Evolutionary conservation across 139 green algal genomes (phyloP), one percentile per base, ranked within the genome.

Genomic region (Haematococcus sp.): DNA sequence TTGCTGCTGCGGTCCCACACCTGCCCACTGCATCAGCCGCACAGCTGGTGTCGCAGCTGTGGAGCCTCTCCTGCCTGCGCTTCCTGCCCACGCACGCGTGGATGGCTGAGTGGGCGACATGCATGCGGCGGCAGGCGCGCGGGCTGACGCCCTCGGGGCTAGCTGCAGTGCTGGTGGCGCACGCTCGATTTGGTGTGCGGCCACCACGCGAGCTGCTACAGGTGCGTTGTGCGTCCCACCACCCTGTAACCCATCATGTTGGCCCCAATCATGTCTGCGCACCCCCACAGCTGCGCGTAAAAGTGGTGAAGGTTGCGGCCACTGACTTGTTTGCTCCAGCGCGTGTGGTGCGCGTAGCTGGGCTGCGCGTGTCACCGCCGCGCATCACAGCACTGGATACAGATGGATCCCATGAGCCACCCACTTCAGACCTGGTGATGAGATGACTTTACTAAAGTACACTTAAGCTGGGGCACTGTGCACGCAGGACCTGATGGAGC

Each of bases 401-500:
- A n/a, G n/a, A n/a, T n/a, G n/a, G n/a, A n/a, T n/a, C n/a, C n/a
- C n/a, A n/a, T n/a, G n/a, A n/a, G n/a, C n/a, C n/a, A n/a, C n/a
- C n/a, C n/a, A n/a, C n/a, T n/a, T n/a, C n/a, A n/a, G n/a, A n/a
- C n/a, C n/a, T n/a, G n/a, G n/a, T n/a, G n/a, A n/a, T n/a, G n/a
- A n/a, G n/a, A n/a, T n/a, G n/a, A n/a, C n/a, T n/a, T n/a, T n/a
- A n/a, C n/a, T n/a, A n/a, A n/a, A n/a, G n/a, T n/a, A n/a, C n/a
- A n/a, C n/a, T n/a, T n/a, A n/a, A n/a, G n/a, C n/a, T n/a, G n/a
- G n/a, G n/a, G n/a, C n/a, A n/a, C 40, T 7, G 11, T 49, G 40
- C 11, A 22, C 4, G 58, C 58, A 65, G 58, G 58, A 65, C 25
- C 30, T 65, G n/a, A 40, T 65, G 11, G 58, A 65, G 58, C 58